Base-by-base conservation (phyloP, 202 grass and related monocot species). In the Panicum hallii region DNA sequence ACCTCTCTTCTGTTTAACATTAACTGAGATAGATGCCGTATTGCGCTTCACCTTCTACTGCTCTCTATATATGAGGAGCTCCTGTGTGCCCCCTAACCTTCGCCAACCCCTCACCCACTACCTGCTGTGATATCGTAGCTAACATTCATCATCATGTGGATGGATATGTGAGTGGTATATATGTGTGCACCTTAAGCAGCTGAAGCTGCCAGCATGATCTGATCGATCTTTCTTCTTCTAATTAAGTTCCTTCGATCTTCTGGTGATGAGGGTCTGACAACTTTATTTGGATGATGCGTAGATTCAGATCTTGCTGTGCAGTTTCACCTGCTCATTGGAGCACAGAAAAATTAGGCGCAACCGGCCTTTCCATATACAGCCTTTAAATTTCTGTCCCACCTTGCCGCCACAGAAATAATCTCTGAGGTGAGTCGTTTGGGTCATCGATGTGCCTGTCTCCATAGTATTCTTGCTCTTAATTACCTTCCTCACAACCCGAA, bases 141-240 rank as follows among this genome's bases (percentile, higher is more conserved):
- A 54, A 36, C 17, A 63, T 4, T 5, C 36, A 38, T 38, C 36
- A 38, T 69, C 56, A 42, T 83, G 28, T 52, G 36, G 2, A 20
- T 6, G 8, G 20, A 36, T 70, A 13, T 55, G 53, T 56, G 14
- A 20, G 53, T 2, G 2, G 36, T 30, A 14, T 57, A 67, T 67
- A 9, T 68, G 90, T 68, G 90, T 87, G 83, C 67, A 54, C 83
- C 80, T 84, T 86, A 44, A 93, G 90, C 78, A 89, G 90, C 68
- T 92, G 83, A 92, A 92, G 90, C 90, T 92, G 90, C 90, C 90
- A 93, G 81, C 91, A 88, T 89, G 91, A 93, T 93, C 91, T 93
- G 89, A 93, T 83, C 63, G 89, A 93, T 83, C 63, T 81, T 58
- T 76, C 66, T 79, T 70, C 36, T 38, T 38, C 36, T 38, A 38